A percentile compares a stretch with the other conserved stretches of the same genome.
These are phyloP conservation scores for Echeveria elegans DNA, from an alignment of 164 flowering plant species.

Conservation along the genomic window DNA sequence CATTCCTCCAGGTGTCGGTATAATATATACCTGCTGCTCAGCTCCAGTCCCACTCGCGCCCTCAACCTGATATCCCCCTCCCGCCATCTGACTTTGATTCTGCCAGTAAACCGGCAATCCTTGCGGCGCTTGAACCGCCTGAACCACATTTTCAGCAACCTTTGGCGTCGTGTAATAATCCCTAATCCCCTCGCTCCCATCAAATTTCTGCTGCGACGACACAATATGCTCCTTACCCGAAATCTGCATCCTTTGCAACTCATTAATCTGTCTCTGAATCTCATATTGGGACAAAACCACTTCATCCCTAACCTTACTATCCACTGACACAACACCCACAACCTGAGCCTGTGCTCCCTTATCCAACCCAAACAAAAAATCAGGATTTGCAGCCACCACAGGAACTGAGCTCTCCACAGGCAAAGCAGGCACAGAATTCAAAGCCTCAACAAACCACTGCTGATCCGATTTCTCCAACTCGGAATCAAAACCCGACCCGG, in stretches of 20 bases:
- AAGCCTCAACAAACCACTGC: neutral
- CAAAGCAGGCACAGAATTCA: slow-evolving; percentile 11
- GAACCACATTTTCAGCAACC: slow-evolving; percentile 23
- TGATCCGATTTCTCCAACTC: slow-evolving; percentile 36
- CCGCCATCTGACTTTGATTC: neutral
- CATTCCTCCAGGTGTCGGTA: slow-evolving; percentile 27
- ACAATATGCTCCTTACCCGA: neutral
- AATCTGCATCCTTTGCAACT: slow-evolving; percentile 1
- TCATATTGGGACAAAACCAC: slow-evolving; percentile 15
- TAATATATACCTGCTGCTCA: slow-evolving; percentile 35
- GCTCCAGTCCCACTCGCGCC: slow-evolving; percentile 11
- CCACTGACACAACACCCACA: neutral
- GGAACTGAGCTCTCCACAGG: slow-evolving; percentile 14
- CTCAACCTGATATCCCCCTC: neutral
- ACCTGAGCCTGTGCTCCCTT: slow-evolving; percentile 24
- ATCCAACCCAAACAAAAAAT: slow-evolving; percentile 68
- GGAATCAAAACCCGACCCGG: slow-evolving; percentile 18
- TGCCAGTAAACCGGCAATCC: neutral
- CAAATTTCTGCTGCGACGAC: neutral
- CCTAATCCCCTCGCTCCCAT: slow-evolving; percentile 8
- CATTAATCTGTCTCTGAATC: slow-evolving; percentile 32
- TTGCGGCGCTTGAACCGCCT: slow-evolving; percentile 9
- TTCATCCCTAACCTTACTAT: slow-evolving; percentile 13
- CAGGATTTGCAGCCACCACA: slow-evolving; percentile 24
- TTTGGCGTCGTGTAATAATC: slow-evolving; percentile 32